phyloP scores from a whole-genome alignment of 306 rosid species.

The Rubus idaeus region DNA sequence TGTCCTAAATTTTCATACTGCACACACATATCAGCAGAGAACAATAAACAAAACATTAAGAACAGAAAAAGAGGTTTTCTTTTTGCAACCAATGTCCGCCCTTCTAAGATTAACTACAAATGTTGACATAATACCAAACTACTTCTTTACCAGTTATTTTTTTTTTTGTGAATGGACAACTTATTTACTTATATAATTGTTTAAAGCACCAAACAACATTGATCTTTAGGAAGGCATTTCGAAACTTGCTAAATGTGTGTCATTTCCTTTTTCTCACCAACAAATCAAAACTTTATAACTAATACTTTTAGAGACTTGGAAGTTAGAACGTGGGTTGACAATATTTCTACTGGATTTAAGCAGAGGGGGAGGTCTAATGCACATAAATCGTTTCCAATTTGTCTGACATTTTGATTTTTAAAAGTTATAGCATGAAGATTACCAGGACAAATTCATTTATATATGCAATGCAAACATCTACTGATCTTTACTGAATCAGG shows the following conservation, averaged over 20 bases:
- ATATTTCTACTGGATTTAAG: not conserved
- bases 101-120: not conserved
- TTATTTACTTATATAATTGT: not conserved
- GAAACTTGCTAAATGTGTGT: not conserved
- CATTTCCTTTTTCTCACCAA: not conserved
- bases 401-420: not conserved
- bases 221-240: not conserved
- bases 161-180: not conserved
- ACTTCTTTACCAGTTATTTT: not conserved
- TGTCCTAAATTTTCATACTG: conserved; percentile 65
- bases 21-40: conserved; percentile 27
- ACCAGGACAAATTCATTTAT: not conserved
- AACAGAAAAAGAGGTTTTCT: not conserved
- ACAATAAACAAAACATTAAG: conserved; percentile 8
- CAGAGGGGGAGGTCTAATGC: not conserved
- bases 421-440: not conserved
- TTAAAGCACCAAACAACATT: not conserved
- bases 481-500: not conserved
- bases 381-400: not conserved
- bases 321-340: not conserved
- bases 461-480: not conserved
- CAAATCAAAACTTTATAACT: not conserved
- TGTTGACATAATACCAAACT: not conserved
- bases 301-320: not conserved
- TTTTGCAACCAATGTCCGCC: not conserved